Percentiles rank a stretch among this genome's conserved stretches.
These are phyloP conservation scores for Zymoseptoria passerinii DNA, from an alignment of 2,329 filamentous ascomycete species.

Conservation along the genomic window DNA sequence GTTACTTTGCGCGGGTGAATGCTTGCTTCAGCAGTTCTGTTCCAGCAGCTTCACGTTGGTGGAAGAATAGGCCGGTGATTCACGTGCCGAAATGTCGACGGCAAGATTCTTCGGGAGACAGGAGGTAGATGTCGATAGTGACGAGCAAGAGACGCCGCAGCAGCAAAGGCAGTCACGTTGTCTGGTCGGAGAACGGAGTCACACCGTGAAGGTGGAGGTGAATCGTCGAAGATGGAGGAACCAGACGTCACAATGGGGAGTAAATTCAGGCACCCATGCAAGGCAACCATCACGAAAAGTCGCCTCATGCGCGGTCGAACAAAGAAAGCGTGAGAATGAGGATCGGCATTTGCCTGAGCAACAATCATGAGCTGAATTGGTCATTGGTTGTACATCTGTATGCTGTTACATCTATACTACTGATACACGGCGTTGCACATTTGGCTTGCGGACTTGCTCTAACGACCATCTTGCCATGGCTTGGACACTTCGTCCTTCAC, in stretches of 20 bases:
- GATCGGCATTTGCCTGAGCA: background rate
- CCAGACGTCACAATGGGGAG: background rate
- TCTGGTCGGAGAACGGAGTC: background rate
- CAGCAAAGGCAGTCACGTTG: background rate
- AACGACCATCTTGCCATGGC: constrained; percentile 38
- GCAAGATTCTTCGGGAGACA: background rate
- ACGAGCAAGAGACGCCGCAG: background rate
- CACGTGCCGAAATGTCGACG: background rate
- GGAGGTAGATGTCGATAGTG: background rate
- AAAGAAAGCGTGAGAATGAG: background rate
- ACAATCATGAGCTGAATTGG: background rate
- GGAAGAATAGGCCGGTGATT: background rate
- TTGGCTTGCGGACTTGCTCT: constrained; percentile 3
- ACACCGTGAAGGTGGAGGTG: background rate
- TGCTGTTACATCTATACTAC: constrained; percentile 10
- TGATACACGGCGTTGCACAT: background rate
- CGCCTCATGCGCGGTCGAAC: background rate
- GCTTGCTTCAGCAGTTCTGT: background rate
- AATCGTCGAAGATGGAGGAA: background rate
- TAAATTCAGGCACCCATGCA: background rate
- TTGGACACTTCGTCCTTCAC: constrained; percentile 23
- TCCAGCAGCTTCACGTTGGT: background rate
- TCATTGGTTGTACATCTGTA: constrained; percentile 13
- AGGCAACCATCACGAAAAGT: background rate
- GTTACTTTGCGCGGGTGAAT: background rate